A percentile compares a stretch with the other conserved stretches of the same genome.
phyloP scores from a whole-genome alignment of 2,329 filamentous ascomycete species.

The Venturia nashicola region DNA sequence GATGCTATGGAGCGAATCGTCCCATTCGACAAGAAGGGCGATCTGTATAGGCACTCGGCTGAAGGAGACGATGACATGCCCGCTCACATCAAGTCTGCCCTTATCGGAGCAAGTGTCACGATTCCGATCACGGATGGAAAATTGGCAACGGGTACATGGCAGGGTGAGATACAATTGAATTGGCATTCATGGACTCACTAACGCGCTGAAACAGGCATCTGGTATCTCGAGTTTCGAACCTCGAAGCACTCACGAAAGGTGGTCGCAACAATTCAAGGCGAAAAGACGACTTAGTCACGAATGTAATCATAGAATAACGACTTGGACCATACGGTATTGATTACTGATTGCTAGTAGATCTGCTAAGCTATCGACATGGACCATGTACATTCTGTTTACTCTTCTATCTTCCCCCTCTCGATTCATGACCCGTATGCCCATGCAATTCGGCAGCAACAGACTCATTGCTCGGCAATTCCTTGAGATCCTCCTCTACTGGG shows the following conservation, averaged over 20 bases:
- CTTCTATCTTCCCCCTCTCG: background rate
- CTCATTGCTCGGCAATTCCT: background rate
- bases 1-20: slow-evolving; percentile 86
- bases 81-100: slow-evolving; percentile 83
- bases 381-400: background rate
- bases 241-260: slow-evolving; percentile 67
- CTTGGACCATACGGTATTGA: too few species aligned
- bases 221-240: slow-evolving; percentile 82
- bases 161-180: slow-evolving; percentile 30
- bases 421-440: background rate
- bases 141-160: slow-evolving; percentile 61
- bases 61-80: slow-evolving; percentile 94
- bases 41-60: slow-evolving; percentile 73
- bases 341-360: too few species aligned
- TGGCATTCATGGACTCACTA: background rate
- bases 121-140: slow-evolving; percentile 83
- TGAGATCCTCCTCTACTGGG: background rate
- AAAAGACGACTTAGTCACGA: slow-evolving; percentile 35
- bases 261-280: slow-evolving; percentile 88
- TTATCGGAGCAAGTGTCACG: slow-evolving; percentile 79
- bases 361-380: background rate
- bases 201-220: slow-evolving; percentile 44
- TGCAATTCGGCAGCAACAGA: background rate
- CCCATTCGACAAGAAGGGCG: slow-evolving; percentile 54
- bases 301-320: background rate